These are phyloP conservation scores for Lentinula detonsa DNA, from an alignment of 768 basidiomycete genomes.

Conservation along the genomic window DNA sequence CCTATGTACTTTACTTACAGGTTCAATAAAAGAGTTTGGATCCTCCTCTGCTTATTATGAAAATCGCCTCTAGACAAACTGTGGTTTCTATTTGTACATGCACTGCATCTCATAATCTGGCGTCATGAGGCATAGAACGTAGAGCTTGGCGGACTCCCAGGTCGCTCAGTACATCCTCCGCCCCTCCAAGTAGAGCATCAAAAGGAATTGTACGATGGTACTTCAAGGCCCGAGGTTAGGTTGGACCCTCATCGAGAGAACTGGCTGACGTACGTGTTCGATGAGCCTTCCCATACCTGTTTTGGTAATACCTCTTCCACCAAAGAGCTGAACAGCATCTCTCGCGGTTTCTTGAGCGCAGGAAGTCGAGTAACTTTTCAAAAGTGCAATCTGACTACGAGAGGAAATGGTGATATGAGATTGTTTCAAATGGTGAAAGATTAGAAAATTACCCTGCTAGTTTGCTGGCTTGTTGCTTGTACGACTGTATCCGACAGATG, in stretches of 20 bases:
- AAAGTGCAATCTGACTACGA: slow-evolving; percentile 55
- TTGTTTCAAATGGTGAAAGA: neutral
- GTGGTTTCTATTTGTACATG: neutral
- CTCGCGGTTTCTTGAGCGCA: slow-evolving; percentile 60
- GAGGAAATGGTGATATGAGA: slow-evolving; percentile 1
- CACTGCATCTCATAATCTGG: slow-evolving; percentile 38
- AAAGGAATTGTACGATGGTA: slow-evolving; percentile 64
- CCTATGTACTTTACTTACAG: neutral
- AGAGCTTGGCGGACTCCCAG: slow-evolving; percentile 80
- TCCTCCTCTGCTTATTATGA: too few species aligned
- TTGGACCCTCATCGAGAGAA: neutral
- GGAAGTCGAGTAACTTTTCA: slow-evolving; percentile 65
- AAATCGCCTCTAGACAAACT: too few species aligned
- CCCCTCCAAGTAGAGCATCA: slow-evolving; percentile 74
- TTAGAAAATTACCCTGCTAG: slow-evolving; percentile 56
- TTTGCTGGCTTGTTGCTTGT: slow-evolving; percentile 69
- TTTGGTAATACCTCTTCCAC: slow-evolving; percentile 82
- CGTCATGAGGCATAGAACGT: slow-evolving; percentile 67
- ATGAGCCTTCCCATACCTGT: slow-evolving; percentile 62
- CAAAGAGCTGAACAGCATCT: slow-evolving; percentile 78
- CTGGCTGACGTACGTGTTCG: slow-evolving; percentile 45
- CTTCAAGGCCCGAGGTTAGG: slow-evolving; percentile 18
- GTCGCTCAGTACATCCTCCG: slow-evolving; percentile 77
- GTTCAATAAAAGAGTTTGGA: neutral
- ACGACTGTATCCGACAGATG: slow-evolving; percentile 30